Percentiles rank a stretch among this genome's conserved stretches.
phyloP scores from a whole-genome alignment of 169 alveolate genomes.

The Plasmodium gonderi region DNA sequence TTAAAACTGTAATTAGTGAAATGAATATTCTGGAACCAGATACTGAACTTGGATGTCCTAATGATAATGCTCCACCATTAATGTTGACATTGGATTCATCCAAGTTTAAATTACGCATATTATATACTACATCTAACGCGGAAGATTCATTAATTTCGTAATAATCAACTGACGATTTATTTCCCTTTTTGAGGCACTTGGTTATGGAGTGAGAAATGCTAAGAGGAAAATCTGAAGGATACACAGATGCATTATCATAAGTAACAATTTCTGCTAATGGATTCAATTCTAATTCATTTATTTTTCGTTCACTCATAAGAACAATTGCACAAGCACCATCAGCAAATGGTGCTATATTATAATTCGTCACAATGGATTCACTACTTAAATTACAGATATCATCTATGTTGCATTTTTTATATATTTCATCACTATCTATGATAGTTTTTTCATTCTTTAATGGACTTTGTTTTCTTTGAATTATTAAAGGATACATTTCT shows the following conservation, averaged over 20 bases:
- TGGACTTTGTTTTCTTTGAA: conserved; percentile 56
- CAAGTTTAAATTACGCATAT: conserved; percentile 54
- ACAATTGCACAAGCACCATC: conserved; percentile 70
- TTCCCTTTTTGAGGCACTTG: conserved; percentile 24
- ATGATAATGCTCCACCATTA: conserved; percentile 77
- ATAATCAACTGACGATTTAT: conserved; percentile 76
- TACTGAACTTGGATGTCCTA: conserved; percentile 83
- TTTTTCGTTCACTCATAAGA: conserved; percentile 68
- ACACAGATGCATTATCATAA: conserved; percentile 74
- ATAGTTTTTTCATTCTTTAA: neutral
- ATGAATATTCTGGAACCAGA: conserved; percentile 81
- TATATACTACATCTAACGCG: conserved; percentile 76
- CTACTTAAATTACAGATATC: conserved; percentile 63
- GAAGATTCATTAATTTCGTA: conserved; percentile 80
- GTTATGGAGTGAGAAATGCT: conserved; percentile 57
- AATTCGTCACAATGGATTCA: conserved; percentile 40
- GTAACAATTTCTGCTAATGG: conserved; percentile 77
- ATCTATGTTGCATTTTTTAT: conserved; percentile 50
- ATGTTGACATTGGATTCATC: conserved; percentile 79
- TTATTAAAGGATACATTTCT: conserved; percentile 77
- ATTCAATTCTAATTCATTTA: conserved; percentile 34
- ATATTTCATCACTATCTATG: conserved; percentile 35
- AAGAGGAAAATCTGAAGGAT: conserved; percentile 66
- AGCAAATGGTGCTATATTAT: conserved; percentile 67
- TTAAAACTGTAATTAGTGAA: conserved; percentile 78